phyloP scores from a whole-genome alignment of 768 basidiomycete genomes.

The Clathrus columnatus region DNA sequence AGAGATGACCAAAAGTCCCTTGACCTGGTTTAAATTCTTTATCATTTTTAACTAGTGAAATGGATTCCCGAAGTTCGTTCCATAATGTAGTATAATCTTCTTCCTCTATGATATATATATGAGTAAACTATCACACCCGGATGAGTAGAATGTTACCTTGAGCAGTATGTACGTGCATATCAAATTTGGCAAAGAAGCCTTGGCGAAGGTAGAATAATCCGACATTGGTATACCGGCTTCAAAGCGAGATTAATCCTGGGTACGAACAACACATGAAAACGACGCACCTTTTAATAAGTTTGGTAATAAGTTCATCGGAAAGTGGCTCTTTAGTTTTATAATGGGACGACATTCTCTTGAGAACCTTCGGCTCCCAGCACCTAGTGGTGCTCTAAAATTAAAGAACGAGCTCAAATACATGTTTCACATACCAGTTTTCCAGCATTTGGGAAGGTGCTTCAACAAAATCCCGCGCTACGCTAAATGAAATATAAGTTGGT shows the following conservation, averaged over 20 bases:
- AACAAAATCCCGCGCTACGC: slow-evolving; percentile 74
- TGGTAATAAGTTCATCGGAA: slow-evolving; percentile 62
- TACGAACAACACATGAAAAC: background rate
- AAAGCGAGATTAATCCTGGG: background rate
- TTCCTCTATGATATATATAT: slow-evolving; percentile 29
- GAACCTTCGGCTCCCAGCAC: slow-evolving; percentile 78
- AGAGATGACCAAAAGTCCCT: slow-evolving; percentile 67
- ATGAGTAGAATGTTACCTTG: slow-evolving; percentile 32
- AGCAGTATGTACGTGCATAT: slow-evolving; percentile 66
- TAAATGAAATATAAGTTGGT: slow-evolving; percentile 12
- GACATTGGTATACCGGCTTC: slow-evolving; percentile 60
- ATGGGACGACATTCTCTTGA: slow-evolving; percentile 73
- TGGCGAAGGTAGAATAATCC: slow-evolving; percentile 79
- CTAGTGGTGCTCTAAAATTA: slow-evolving; percentile 20
- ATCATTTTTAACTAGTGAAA: slow-evolving; percentile 57
- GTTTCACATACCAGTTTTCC: slow-evolving; percentile 63
- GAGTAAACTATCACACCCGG: background rate
- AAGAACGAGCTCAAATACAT: background rate
- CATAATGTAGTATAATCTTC: slow-evolving; percentile 73
- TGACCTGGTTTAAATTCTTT: slow-evolving; percentile 59
- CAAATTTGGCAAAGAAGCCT: slow-evolving; percentile 76
- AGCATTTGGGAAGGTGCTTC: slow-evolving; percentile 91
- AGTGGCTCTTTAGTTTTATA: slow-evolving; percentile 67
- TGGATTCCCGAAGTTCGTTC: slow-evolving; percentile 60
- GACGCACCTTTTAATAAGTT: slow-evolving; percentile 65